Conservation (phyloP, 2,329 filamentous ascomycete species). For the Madurella mycetomatis region DNA sequence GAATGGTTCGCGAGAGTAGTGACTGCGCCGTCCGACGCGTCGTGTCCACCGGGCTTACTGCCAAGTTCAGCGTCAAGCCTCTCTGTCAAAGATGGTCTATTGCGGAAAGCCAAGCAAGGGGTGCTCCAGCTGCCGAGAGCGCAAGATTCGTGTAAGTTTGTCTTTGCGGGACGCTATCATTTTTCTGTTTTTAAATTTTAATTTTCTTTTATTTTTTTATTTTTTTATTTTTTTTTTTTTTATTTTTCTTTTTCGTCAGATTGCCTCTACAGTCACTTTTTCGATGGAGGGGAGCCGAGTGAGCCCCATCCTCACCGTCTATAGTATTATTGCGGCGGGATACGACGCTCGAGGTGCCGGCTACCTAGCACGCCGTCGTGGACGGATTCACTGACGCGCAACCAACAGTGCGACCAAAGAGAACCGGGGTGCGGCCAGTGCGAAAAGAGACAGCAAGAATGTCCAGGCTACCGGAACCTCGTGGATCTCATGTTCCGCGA, state of each 20-base stretch:
- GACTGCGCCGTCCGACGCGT: slow-evolving; percentile 16
- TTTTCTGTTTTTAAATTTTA: too few species aligned
- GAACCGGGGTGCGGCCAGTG: slow-evolving; percentile 52
- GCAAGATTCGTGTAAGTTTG: slow-evolving; percentile 51
- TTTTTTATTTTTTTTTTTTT: too few species aligned
- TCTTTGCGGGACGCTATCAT: not conserved
- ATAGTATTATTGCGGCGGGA: too few species aligned
- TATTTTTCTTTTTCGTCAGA: too few species aligned
- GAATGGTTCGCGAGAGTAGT: slow-evolving; percentile 2
- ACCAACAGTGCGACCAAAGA: slow-evolving; percentile 48
- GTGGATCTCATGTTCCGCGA: slow-evolving; percentile 56
- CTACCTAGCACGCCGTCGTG: not conserved
- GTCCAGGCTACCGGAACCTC: slow-evolving; percentile 52
- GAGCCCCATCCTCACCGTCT: too few species aligned
- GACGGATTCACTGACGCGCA: slow-evolving; percentile 12
- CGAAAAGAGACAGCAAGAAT: slow-evolving; percentile 46
- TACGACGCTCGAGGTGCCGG: too few species aligned
- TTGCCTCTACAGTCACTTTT: too few species aligned
- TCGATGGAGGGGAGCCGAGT: too few species aligned
- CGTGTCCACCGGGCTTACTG: slow-evolving; percentile 6
- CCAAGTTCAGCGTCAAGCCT: not conserved
- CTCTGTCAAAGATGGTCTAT: slow-evolving; percentile 46
- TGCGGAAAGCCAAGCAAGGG: slow-evolving; percentile 55
- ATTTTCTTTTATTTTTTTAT: too few species aligned
- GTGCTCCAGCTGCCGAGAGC: slow-evolving; percentile 51